A percentile compares a stretch with the other conserved stretches of the same genome.
These are phyloP conservation scores for Nicotiana otophora DNA, from an alignment of 257 asterid genomes.

Conservation along the genomic window DNA sequence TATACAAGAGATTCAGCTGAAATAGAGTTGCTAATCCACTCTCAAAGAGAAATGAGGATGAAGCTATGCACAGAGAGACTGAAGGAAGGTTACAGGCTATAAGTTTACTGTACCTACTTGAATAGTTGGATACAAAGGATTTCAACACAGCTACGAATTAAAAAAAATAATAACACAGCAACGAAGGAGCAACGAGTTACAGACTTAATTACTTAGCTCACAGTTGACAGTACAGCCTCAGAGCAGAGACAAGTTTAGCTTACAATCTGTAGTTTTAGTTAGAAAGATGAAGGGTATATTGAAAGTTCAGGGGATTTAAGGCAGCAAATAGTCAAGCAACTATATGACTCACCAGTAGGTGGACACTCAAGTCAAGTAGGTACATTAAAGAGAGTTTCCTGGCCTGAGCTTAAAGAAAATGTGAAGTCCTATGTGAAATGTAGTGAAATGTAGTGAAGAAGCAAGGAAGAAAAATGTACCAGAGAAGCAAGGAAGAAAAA, in stretches of 20 bases:
- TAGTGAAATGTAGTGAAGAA: background rate
- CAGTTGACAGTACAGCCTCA: background rate
- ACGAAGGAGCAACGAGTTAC: background rate
- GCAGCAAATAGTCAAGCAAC: background rate
- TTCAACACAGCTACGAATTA: background rate
- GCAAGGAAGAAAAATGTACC: background rate
- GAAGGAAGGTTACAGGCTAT: background rate
- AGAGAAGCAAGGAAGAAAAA: background rate
- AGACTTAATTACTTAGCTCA: background rate
- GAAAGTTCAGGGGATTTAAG: background rate
- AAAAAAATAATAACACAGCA: background rate
- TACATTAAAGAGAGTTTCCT: background rate
- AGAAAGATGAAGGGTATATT: background rate
- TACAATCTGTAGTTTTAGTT: background rate
- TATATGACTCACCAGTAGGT: background rate
- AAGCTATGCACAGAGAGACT: background rate
- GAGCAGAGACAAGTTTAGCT: background rate
- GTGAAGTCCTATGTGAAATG: background rate
- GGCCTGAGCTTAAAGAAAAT: background rate
- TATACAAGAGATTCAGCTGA: too few relatives aligned
- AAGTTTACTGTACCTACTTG: background rate
- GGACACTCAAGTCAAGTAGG: background rate
- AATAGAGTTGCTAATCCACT: too few relatives aligned
- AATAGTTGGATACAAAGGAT: background rate
- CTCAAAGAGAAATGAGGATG: too few relatives aligned